A percentile compares a stretch with the other conserved stretches of the same genome.
These are phyloP conservation scores for Penicillium sp. DNA, from an alignment of 2,329 filamentous ascomycete species.

Conservation along the genomic window DNA sequence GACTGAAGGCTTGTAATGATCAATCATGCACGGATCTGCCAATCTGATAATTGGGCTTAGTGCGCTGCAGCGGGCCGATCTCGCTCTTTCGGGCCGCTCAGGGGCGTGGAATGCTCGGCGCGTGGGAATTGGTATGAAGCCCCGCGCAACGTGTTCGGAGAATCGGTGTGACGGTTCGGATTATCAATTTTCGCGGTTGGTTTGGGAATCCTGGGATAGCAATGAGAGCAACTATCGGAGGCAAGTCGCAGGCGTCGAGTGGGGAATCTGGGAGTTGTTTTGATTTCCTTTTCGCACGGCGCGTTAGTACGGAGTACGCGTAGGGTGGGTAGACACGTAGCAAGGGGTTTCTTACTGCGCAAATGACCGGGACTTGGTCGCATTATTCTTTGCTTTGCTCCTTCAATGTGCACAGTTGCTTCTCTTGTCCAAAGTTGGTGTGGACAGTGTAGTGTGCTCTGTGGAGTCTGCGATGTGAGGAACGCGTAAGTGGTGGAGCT, in stretches of 20 bases:
- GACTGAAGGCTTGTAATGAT: neutral
- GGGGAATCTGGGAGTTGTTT: conserved; percentile 20
- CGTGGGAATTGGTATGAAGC: conserved; percentile 19
- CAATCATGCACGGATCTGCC: neutral
- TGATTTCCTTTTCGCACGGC: conserved; percentile 22
- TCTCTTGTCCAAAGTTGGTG: neutral
- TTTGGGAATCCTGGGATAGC: neutral
- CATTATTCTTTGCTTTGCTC: neutral
- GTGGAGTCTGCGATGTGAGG: conserved; percentile 8
- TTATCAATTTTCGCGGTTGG: neutral
- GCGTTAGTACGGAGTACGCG: conserved; percentile 15
- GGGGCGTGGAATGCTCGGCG: neutral
- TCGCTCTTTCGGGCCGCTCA: neutral
- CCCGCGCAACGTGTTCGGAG: conserved; percentile 3
- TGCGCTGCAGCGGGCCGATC: neutral
- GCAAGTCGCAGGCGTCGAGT: neutral
- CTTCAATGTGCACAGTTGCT: neutral
- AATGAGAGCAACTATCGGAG: neutral
- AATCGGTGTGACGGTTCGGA: neutral
- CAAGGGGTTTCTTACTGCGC: neutral
- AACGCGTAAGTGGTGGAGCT: neutral
- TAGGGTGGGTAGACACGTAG: neutral
- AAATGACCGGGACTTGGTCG: neutral
- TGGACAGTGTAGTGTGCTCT: neutral
- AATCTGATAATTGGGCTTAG: neutral